Evolutionary conservation across 2,329 filamentous ascomycete genomes (phyloP), one percentile per base, ranked within the genome.

Genomic region (Calonectria pseudoturangicola): DNA sequence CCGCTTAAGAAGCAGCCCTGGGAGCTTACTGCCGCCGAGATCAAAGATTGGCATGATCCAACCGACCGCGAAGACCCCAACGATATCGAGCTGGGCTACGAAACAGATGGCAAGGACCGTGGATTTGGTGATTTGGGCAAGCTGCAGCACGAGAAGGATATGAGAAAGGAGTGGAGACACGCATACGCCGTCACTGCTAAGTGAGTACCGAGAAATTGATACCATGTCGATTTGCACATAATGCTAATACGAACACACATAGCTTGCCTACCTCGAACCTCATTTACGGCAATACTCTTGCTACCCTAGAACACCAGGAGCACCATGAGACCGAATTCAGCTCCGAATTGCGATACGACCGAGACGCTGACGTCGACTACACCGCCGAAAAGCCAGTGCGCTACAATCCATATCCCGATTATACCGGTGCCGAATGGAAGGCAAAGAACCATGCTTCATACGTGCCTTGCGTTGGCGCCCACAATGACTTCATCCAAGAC

Each of bases 351-450:
- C 76, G 71, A 62, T 81, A 79, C 58, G 83, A 84, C 41, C 77
- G 84, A 65, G 79, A 82, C n/a, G 78, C 81, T 10, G 79, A 80
- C 60, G 74, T 82, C 33, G 82, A 82, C 43, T 89, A 88, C 77
- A 87, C 80, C 66, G 80, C 83, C 15, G 84, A 88, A 51, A 83
- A 86, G 63, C 89, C 91, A 0, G 86, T 90, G 68, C 86, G 89
- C 25, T 95, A 94, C 83, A 88, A 92, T 71, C 94, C 94, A 0
- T 95, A 95, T 75, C 93, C 93, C 0, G 85, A 90, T 18, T 94
- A 95, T 84, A 93, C 94, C 79, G 89, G 88, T 64, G 84, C 86
- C 4, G 83, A 86, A 16, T 95, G 92, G 92, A 89, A 86, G 77
- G 83, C 85, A 60, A 82, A 84, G 36, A 89, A 89, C 75, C 86